Evolutionary conservation across 345 rosid species (phyloP).

Genomic region (Carallia brachiata): DNA sequence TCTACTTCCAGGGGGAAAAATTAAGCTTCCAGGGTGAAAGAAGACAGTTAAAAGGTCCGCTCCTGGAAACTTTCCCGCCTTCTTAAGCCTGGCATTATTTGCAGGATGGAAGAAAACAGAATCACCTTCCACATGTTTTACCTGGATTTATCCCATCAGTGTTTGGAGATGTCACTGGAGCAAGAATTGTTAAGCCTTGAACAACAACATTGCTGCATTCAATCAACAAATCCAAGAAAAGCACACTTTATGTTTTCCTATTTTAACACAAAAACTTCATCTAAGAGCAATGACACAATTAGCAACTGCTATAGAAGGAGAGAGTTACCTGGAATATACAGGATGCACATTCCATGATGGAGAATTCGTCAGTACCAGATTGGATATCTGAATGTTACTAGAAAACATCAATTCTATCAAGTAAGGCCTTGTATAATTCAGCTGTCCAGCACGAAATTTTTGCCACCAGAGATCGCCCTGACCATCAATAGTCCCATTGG

Average conservation of each 20-base stretch:
- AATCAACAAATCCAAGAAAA: not conserved
- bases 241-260: not conserved
- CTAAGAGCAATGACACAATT: not conserved
- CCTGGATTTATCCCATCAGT: slow-evolving; percentile 39
- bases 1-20: no score
- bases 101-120: not conserved
- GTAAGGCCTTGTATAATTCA: slow-evolving; percentile 43
- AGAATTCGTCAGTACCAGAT: slow-evolving; percentile 40
- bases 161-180: slow-evolving; percentile 30
- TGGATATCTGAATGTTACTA: slow-evolving; percentile 34
- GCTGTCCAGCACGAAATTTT: slow-evolving; percentile 27
- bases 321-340: slow-evolving; percentile 39
- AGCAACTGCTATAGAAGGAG: not conserved
- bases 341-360: slow-evolving; percentile 54
- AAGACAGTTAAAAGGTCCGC: no score
- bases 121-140: slow-evolving; percentile 1
- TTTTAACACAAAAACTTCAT: not conserved
- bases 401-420: slow-evolving; percentile 45
- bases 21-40: no score
- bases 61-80: no score
- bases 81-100: not conserved
- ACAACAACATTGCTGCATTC: slow-evolving; percentile 26
- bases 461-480: slow-evolving; percentile 49
- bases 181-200: slow-evolving; percentile 31
- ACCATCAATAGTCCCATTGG: slow-evolving; percentile 47